These are phyloP conservation scores for Ceratocystis colombiana DNA, from an alignment of 2,329 filamentous ascomycete genomes.

Conservation along the genomic window DNA sequence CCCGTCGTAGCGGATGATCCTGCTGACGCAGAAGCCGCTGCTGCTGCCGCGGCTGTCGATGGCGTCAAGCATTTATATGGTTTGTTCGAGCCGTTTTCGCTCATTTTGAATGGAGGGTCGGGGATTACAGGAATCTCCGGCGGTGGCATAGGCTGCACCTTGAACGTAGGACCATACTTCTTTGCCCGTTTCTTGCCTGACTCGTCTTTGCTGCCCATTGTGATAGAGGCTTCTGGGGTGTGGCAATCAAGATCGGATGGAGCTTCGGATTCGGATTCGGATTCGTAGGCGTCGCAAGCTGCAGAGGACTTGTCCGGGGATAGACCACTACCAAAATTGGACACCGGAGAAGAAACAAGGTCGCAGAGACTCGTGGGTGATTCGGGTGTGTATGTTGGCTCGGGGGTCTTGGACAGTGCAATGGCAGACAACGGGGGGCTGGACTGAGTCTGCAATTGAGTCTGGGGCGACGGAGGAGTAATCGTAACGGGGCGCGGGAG, in stretches of 20 bases:
- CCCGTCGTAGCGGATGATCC: background rate
- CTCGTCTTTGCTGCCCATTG: slow-evolving; percentile 23
- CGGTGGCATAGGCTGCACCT: slow-evolving; percentile 24
- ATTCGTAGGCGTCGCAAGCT: slow-evolving; percentile 4
- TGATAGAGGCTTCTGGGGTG: slow-evolving; percentile 6
- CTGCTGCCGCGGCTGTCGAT: slow-evolving; percentile 12
- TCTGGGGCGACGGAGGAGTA: background rate
- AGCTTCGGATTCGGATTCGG: background rate
- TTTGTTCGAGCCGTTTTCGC: slow-evolving; percentile 25
- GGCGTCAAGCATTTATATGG: slow-evolving; percentile 24
- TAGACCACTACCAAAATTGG: background rate
- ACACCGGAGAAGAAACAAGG: slow-evolving; percentile 13
- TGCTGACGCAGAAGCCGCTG: slow-evolving; percentile 5
- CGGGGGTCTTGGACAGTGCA: background rate
- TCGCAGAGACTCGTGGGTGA: slow-evolving; percentile 23
- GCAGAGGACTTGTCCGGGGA: background rate
- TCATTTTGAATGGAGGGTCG: slow-evolving; percentile 25
- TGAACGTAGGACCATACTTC: slow-evolving; percentile 26
- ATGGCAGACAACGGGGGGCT: slow-evolving; percentile 17
- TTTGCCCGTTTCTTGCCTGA: slow-evolving; percentile 22
- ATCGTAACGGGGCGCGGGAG: slow-evolving; percentile 21
- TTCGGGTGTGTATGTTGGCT: slow-evolving; percentile 17
- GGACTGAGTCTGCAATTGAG: background rate
- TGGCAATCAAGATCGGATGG: slow-evolving; percentile 2
- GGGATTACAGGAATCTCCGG: slow-evolving; percentile 24